phyloP scores from a whole-genome alignment of 2,329 filamentous ascomycete genomes.

The Bipolaris sorokiniana region DNA sequence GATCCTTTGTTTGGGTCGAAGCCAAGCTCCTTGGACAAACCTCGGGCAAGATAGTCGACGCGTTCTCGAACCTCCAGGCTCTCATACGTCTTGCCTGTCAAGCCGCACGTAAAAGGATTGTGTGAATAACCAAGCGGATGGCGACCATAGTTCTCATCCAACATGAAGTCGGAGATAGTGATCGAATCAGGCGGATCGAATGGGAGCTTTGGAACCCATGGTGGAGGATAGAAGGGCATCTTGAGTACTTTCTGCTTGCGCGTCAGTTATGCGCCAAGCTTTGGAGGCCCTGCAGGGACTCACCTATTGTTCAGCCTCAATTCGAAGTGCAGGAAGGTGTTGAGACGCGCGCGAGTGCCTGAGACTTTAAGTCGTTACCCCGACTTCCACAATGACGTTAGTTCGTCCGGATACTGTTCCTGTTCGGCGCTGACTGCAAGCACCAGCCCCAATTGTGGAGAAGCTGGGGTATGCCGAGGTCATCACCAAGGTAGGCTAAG shows the following conservation, averaged over 20 bases:
- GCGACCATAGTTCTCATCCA: constrained; percentile 73
- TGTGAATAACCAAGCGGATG: constrained; percentile 66
- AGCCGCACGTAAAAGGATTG: constrained; percentile 77
- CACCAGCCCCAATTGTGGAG: constrained; percentile 16
- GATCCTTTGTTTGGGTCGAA: constrained; percentile 73
- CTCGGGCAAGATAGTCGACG: constrained; percentile 70
- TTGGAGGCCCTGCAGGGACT: background rate
- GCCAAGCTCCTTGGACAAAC: constrained; percentile 71
- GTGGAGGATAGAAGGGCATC: constrained; percentile 65
- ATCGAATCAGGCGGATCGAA: constrained; percentile 74
- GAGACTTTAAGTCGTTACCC: constrained; percentile 6
- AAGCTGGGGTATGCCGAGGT: constrained; percentile 26
- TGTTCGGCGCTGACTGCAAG: constrained; percentile 1
- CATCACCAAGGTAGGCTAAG: constrained; percentile 9
- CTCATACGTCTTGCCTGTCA: constrained; percentile 72
- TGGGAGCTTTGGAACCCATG: constrained; percentile 67
- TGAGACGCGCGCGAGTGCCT: background rate
- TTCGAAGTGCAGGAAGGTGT: background rate
- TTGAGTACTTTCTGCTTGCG: constrained; percentile 2
- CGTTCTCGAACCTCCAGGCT: constrained; percentile 68
- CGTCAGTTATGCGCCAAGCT: constrained; percentile 1
- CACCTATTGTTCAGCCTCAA: constrained; percentile 6
- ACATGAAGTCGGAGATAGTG: constrained; percentile 77
- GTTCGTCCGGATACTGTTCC: constrained; percentile 7
- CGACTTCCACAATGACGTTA: constrained; percentile 6